Evolutionary conservation across 2,329 filamentous ascomycete genomes (phyloP), one percentile per base, ranked within the genome.

Genomic region (Onygena corvina): DNA sequence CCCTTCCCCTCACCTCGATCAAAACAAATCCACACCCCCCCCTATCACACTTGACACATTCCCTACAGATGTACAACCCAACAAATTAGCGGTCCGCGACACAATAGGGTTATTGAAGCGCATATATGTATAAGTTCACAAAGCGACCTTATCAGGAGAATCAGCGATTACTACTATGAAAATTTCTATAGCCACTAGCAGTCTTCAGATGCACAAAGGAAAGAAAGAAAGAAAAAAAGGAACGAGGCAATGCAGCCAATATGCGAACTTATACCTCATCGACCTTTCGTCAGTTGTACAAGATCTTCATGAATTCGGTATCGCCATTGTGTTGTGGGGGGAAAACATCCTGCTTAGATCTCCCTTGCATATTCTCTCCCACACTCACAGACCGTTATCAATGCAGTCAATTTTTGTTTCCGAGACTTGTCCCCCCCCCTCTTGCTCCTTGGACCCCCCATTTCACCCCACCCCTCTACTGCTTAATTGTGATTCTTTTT

Each of bases 231-330:
- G 21, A 5, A 42, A 42, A 25, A 7, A 7, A 42, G n/a, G 27
- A 42, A 8, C 3, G 12, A 27, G 14, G 20, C 25, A 42, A 11
- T 42, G 36, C 36, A 42, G 36, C 27, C 21, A 27, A 42, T 20
- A 42, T 42, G 20, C 36, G 16, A 42, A 42, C 21, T 23, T 42
- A 25, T 42, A 20, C 36, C 36, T 25, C 12, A 25, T 42, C 21
- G 20, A 27, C 36, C 36, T n/a, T 42, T 42, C 21, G 11, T 23
- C n/a, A 46, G 44, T 23, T 23, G 14, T 46, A 34, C 30, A 34
- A 31, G 44, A 46, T 34, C 44, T 46, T 46, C 27, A 25, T 21
- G 11, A n/a, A 29, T 30, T 34, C 44, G 44, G 44, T 46, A 31
- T n/a, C 27, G 27, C 18, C 27, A 46, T 11, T 16, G 3, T 31